phyloP scores from a whole-genome alignment of 2,329 filamentous ascomycete species.

The Davidsoniella eucalypti region DNA sequence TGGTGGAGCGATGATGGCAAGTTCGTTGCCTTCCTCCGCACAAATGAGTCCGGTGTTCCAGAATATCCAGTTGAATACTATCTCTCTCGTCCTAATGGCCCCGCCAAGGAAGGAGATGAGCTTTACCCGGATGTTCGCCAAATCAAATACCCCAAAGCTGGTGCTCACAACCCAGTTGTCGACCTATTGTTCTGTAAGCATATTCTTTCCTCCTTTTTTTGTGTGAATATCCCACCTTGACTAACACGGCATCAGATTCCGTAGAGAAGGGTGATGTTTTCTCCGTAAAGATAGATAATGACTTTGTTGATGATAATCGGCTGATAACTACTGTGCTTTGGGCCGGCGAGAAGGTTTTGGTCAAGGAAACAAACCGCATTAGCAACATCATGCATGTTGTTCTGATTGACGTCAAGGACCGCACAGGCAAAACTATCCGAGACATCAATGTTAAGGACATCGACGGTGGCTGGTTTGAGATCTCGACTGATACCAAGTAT shows the following conservation, averaged over 20 bases:
- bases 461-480: conserved; percentile 97
- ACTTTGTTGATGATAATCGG: conserved; percentile 65
- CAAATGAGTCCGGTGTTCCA: conserved; percentile 82
- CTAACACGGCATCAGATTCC: conserved; percentile 34
- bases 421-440: conserved; percentile 63
- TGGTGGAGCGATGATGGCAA: conserved; percentile 93
- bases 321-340: conserved; percentile 89
- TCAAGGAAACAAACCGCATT: conserved; percentile 87
- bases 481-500: conserved; percentile 69
- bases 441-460: conserved; percentile 63
- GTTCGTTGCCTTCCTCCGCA: conserved; percentile 79
- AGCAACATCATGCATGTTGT: conserved; percentile 82
- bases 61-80: conserved; percentile 92
- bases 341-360: conserved; percentile 69
- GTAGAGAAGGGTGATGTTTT: conserved; percentile 63
- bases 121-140: conserved; percentile 76
- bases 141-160: conserved; percentile 97
- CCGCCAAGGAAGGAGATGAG: conserved; percentile 56
- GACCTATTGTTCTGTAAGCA: conserved; percentile 55
- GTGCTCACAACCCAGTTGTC: conserved; percentile 81
- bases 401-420: conserved; percentile 59
- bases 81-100: conserved; percentile 67
- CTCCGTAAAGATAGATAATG: conserved; percentile 56
- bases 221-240: neutral
- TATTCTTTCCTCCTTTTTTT: neutral